These are phyloP conservation scores for Neonectria sp. DNA, from an alignment of 2,329 filamentous ascomycete genomes.

Conservation along the genomic window DNA sequence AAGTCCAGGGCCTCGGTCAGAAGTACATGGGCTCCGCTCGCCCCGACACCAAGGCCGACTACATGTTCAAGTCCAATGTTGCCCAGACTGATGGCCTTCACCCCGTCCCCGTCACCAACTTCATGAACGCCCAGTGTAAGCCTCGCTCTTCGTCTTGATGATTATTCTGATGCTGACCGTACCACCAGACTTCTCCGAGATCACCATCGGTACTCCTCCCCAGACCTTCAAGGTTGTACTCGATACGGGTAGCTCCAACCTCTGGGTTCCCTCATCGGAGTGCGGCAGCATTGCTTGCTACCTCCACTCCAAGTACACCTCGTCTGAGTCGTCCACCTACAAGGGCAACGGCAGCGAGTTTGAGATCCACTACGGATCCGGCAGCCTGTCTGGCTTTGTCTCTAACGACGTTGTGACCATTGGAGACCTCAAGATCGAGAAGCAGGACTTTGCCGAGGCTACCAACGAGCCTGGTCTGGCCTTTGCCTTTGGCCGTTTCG, in stretches of 20 bases:
- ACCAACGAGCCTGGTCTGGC: conserved; percentile 96
- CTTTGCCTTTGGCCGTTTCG: conserved; percentile 97
- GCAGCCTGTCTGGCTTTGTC: conserved; percentile 92
- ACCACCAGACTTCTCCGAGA: conserved; percentile 91
- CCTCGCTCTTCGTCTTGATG: conserved; percentile 33
- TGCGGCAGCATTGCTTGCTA: conserved; percentile 98
- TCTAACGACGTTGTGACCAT: conserved; percentile 91
- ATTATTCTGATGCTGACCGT: conserved; percentile 30
- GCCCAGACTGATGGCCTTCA: conserved; percentile 78
- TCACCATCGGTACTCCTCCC: conserved; percentile 90
- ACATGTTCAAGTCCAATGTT: conserved; percentile 84
- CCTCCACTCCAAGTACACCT: conserved; percentile 97
- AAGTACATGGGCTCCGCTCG: conserved; percentile 89
- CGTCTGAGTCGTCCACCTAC: conserved; percentile 88
- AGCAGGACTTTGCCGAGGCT: conserved; percentile 96
- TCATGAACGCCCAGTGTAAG: conserved; percentile 98
- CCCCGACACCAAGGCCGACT: conserved; percentile 77
- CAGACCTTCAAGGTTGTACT: conserved; percentile 99
- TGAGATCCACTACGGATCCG: conserved; percentile 95
- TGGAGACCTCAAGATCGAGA: conserved; percentile 89
- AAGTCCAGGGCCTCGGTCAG: conserved; percentile 88
- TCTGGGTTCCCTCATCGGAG: conserved; percentile 94
- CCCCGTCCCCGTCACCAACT: conserved; percentile 93
- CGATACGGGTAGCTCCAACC: conserved; percentile 98
- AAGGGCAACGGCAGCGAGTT: conserved; percentile 95